phyloP scores from a whole-genome alignment of 768 basidiomycete species.

The Russula earlei region DNA sequence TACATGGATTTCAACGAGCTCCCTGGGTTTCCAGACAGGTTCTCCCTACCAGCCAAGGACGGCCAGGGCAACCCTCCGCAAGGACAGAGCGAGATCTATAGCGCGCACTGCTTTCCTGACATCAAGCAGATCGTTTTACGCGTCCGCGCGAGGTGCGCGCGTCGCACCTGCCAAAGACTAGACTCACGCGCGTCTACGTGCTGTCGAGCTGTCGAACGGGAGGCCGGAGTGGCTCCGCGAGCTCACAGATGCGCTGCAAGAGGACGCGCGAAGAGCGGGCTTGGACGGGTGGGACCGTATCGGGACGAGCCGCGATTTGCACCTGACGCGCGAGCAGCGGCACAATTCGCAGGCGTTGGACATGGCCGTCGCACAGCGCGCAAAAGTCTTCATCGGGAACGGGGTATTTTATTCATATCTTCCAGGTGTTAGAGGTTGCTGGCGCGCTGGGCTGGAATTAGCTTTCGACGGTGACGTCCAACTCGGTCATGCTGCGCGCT shows the following conservation, averaged over 20 bases:
- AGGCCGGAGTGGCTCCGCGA: slow-evolving; percentile 31
- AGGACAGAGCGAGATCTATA: slow-evolving; percentile 24
- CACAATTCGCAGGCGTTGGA: slow-evolving; percentile 40
- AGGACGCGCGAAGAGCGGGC: slow-evolving; percentile 1
- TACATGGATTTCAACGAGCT: slow-evolving; percentile 39
- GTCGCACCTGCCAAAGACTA: slow-evolving; percentile 18
- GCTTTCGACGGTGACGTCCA: too few species aligned
- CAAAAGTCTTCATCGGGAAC: slow-evolving; percentile 43
- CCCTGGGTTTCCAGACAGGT: slow-evolving; percentile 33
- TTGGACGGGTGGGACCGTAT: slow-evolving; percentile 32
- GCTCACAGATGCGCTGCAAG: slow-evolving; percentile 29
- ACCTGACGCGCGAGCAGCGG: slow-evolving; percentile 33
- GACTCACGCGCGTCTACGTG: slow-evolving; percentile 34
- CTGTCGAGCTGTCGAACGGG: slow-evolving; percentile 44
- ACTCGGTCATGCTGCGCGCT: slow-evolving; percentile 12
- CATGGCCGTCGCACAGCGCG: slow-evolving; percentile 38
- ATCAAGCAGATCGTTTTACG: slow-evolving; percentile 33
- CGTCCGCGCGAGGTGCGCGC: slow-evolving; percentile 28
- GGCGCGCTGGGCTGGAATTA: too few species aligned
- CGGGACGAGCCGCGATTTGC: slow-evolving; percentile 33
- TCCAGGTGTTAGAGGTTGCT: too few species aligned
- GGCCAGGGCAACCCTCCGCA: too few species aligned
- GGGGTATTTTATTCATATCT: slow-evolving; percentile 28
- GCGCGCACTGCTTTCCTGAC: slow-evolving; percentile 35
- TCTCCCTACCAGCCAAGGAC: slow-evolving; percentile 15